Conservation (phyloP, 768 basidiomycete genomes). For the Daedalea quercina region DNA sequence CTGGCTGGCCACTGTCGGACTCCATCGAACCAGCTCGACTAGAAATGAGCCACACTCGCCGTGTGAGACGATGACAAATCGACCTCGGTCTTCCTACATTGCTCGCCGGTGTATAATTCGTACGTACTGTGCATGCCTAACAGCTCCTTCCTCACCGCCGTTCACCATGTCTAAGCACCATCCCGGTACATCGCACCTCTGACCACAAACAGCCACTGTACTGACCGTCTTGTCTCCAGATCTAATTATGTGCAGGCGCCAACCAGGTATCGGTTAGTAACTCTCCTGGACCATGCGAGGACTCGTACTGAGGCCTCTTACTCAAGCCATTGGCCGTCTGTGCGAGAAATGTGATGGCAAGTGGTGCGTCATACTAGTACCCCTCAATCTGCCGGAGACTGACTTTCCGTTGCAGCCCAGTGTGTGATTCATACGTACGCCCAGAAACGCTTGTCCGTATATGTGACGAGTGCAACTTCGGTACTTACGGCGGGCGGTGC, state of each 20-base stretch:
- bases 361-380: conserved; percentile 57
- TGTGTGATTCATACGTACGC: conserved; percentile 98
- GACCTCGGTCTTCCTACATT: too few relatives aligned
- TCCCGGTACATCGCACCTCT: conserved; percentile 16
- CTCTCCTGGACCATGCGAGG: background rate
- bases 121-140: too few relatives aligned
- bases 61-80: background rate
- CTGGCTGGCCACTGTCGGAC: too few relatives aligned
- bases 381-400: background rate
- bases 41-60: too few relatives aligned
- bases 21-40: too few relatives aligned
- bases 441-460: conserved; percentile 97
- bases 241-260: conserved; percentile 96
- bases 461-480: conserved; percentile 99
- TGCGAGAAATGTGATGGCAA: conserved; percentile 99
- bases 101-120: too few relatives aligned
- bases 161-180: conserved; percentile 32
- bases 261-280: conserved; percentile 88
- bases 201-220: background rate
- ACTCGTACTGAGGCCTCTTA: conserved; percentile 7
- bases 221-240: conserved; percentile 38
- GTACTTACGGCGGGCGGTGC: conserved; percentile 94
- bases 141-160: background rate
- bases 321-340: conserved; percentile 89
- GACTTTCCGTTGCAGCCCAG: conserved; percentile 52